Evolutionary conservation across 176 grass and related monocot genomes (phyloP), one percentile per base, ranked within the genome.

Genomic region (Oryza coarctata): DNA sequence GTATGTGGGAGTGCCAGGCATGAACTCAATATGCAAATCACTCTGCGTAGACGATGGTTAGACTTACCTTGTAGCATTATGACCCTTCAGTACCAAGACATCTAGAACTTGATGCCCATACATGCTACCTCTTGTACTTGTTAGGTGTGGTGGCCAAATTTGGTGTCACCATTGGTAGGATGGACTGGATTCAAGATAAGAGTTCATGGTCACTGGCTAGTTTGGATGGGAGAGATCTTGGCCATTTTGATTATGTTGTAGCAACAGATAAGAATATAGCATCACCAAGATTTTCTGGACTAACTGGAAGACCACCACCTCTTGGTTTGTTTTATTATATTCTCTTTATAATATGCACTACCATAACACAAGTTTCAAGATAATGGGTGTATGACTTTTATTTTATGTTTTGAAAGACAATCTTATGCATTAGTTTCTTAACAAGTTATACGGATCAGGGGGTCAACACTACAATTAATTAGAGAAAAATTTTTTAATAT

Each of bases 1-100:
- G 68, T 98, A 91, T 88, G 95, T 98, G 8, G 92, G 92, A 74
- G 76, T 91, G 43, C 92, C 92, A 64, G 84, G 82, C 74, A 98
- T 98, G 95, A 98, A 93, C 80, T 90, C 92, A 20, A 87, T 98
- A 84, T 98, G 95, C 84, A 95, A 98, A 93, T 79, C 86, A 36
- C 87, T 98, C 33, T 98, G 95, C 58, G 39, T 26, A 77, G 82
- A 90, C 76, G 86, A 84, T 77, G 95, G 95, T 98, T 86, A 88
- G 87, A 67, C 39, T 31, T 75, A 60, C 22, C 40, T 15, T 65
- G 35, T 17, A 73, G 10, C 18, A 29, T 70, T 38, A 45, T 70
- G 43, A 34, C 35, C 88, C 28, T 69, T 43, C 14, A 4, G n/a
- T 62, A 32, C 44, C 5, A 8, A 22, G 17, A n/a, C 20, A 63